Evolutionary conservation across 1,284 basidiomycete species (phyloP).

Genomic region (Tilletia caries): DNA sequence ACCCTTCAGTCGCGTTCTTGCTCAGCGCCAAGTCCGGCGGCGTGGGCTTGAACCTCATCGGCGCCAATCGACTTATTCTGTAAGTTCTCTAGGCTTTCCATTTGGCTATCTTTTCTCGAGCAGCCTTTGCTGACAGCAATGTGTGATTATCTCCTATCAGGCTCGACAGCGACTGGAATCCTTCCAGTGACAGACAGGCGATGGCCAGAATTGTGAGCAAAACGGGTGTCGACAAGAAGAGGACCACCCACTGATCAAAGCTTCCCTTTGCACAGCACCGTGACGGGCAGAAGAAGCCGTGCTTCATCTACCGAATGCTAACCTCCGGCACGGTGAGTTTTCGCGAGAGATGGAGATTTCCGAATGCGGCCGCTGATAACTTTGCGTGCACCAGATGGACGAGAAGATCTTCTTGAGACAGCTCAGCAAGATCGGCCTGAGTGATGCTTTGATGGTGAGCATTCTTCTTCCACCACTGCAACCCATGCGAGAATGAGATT

Average conservation of each 20-base stretch:
- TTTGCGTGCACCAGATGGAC: constrained; percentile 23
- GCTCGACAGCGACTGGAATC: constrained; percentile 92
- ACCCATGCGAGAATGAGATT: constrained; percentile 26
- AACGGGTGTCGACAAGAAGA: constrained; percentile 63
- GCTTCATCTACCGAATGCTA: constrained; percentile 85
- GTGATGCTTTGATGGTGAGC: constrained; percentile 58
- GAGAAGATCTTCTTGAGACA: constrained; percentile 66
- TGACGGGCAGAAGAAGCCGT: constrained; percentile 85
- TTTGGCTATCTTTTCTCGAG: background rate
- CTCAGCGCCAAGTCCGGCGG: constrained; percentile 95
- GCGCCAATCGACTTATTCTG: constrained; percentile 82
- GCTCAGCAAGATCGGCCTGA: constrained; percentile 86
- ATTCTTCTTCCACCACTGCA: no score
- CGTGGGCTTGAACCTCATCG: constrained; percentile 96
- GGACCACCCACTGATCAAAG: no score
- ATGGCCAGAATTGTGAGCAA: constrained; percentile 78
- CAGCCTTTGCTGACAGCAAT: background rate
- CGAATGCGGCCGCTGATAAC: background rate
- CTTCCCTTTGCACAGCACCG: constrained; percentile 14
- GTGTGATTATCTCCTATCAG: constrained; percentile 35
- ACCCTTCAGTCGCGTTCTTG: constrained; percentile 71
- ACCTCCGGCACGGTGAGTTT: constrained; percentile 46
- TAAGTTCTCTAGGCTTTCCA: constrained; percentile 16
- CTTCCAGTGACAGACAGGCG: constrained; percentile 78
- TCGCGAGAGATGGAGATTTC: background rate